A percentile compares a stretch with the other conserved stretches of the same genome.
Conservation (phyloP, 2,329 filamentous ascomycete genomes). For the Fonsecaea pedrosoi region DNA sequence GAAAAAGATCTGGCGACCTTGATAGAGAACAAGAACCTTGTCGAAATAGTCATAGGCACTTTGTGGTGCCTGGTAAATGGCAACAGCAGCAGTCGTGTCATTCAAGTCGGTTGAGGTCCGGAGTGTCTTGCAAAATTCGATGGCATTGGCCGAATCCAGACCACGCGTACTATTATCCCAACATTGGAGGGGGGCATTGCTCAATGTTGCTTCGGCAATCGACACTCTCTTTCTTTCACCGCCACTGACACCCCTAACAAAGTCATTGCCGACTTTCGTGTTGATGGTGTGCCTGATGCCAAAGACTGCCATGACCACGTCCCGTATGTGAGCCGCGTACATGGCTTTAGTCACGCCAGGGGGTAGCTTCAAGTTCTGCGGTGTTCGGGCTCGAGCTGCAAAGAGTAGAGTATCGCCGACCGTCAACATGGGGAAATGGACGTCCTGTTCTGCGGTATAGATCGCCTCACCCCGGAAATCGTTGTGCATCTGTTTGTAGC, state of each 20-base stretch:
- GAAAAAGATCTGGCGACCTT: slow-evolving; percentile 71
- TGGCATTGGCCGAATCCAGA: slow-evolving; percentile 60
- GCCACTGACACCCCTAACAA: slow-evolving; percentile 67
- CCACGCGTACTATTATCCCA: slow-evolving; percentile 60
- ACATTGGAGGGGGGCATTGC: slow-evolving; percentile 48
- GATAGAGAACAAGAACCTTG: slow-evolving; percentile 72
- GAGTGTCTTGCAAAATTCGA: slow-evolving; percentile 63
- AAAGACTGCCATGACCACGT: slow-evolving; percentile 54
- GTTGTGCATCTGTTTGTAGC: slow-evolving; percentile 62
- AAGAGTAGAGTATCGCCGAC: slow-evolving; percentile 66
- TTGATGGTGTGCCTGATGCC: slow-evolving; percentile 59
- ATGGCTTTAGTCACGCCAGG: slow-evolving; percentile 52
- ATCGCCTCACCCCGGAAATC: slow-evolving; percentile 85
- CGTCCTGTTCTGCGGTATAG: slow-evolving; percentile 84
- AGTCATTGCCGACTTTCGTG: slow-evolving; percentile 62
- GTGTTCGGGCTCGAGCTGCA: slow-evolving; percentile 61
- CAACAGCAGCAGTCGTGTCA: slow-evolving; percentile 59
- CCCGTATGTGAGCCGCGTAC: slow-evolving; percentile 50
- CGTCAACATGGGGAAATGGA: slow-evolving; percentile 77
- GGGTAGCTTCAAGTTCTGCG: slow-evolving; percentile 50
- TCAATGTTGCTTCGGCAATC: slow-evolving; percentile 61
- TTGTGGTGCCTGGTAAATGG: slow-evolving; percentile 63
- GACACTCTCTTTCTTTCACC: slow-evolving; percentile 68
- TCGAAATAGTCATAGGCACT: slow-evolving; percentile 67
- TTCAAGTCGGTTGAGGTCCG: slow-evolving; percentile 57